Evolutionary conservation across 2,329 filamentous ascomycete species (phyloP), one percentile per base, ranked within the genome.

Genomic region (Achaetomium macrosporum): DNA sequence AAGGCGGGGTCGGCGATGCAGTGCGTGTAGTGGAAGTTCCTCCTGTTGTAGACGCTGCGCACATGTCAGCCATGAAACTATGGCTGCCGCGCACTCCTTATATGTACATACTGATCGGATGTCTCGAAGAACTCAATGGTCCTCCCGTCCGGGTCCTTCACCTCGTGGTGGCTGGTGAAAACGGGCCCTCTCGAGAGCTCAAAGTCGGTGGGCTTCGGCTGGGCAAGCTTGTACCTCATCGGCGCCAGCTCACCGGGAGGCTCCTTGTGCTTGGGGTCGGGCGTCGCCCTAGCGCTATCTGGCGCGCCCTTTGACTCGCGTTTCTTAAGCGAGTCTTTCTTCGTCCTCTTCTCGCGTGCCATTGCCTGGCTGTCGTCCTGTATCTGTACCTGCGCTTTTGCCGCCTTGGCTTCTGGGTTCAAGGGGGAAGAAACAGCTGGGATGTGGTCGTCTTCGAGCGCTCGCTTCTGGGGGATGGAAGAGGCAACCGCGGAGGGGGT

Each of bases 1-100:
- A 96, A 96, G 17, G 81, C 77, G 1, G 90, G 90, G 61, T 96
- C 91, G 60, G 90, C 90, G 59, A 96, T 91, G 66, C 89, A 95
- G 63, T 91, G 88, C 31, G 85, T 87, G 68, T 97, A 97, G 55
- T 90, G 87, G 67, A 92, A 97, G 51, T 85, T 81, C 63, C 82
- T 84, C 62, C 84, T 84, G 59, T 85, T 85, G 53, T 74, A 79
- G 15, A 82, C 79, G 64, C 79, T 81, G 64, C 76, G 64, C 76
- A 76, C 15, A 12, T 3, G 29, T 53, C 45, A 20, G 48, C 47
- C 6, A n/a, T n/a, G 6, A 20, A 13, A 16, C 20, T 15, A 7
- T 10, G 20, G 2, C 10, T n/a, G 17, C 25, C 35, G 20, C 20
- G 10, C 19, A 10, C 29, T n/a, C n/a, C n/a, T 4, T 19, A 7